Conservation (phyloP, 192 early-diverging fungal genomes). For the Coemansia sp. region DNA sequence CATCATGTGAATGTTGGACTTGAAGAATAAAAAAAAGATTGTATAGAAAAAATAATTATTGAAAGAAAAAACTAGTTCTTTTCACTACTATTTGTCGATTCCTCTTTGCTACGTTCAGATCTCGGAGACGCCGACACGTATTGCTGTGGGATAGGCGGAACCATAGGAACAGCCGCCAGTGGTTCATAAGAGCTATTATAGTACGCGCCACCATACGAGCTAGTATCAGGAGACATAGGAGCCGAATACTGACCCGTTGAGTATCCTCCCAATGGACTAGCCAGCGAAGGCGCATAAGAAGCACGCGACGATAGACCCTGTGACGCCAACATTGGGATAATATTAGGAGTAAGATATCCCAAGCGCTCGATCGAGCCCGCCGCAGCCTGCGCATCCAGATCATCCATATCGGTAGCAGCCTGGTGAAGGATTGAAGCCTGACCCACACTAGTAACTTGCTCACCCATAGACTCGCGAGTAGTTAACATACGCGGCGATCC, state of each 20-base stretch:
- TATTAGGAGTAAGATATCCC: constrained; percentile 58
- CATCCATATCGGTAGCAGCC: constrained; percentile 36
- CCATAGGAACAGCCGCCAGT: constrained; percentile 5
- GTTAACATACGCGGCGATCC: background rate
- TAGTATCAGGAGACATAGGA: constrained; percentile 19
- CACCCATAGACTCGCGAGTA: constrained; percentile 2
- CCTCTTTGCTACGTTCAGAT: constrained; percentile 19
- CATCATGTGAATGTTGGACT: too few relatives aligned
- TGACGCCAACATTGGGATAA: constrained; percentile 44
- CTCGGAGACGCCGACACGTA: constrained; percentile 23
- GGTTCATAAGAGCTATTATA: constrained; percentile 9
- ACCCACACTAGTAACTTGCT: constrained; percentile 22
- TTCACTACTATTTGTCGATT: constrained; percentile 5
- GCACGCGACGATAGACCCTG: constrained; percentile 33
- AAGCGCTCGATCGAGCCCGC: constrained; percentile 53
- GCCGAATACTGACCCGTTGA: background rate
- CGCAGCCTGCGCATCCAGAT: constrained; percentile 38
- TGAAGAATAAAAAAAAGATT: background rate
- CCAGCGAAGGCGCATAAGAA: constrained; percentile 11
- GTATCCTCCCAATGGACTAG: constrained; percentile 19
- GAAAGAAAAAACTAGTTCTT: constrained; percentile 1
- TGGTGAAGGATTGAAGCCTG: constrained; percentile 40
- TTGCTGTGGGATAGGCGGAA: constrained; percentile 29
- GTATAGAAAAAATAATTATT: too few relatives aligned
- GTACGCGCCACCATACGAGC: background rate